Evolutionary conservation across 1,284 basidiomycete genomes (phyloP), one percentile per base, ranked within the genome.

Genomic region (Xerocomus amazonicus): DNA sequence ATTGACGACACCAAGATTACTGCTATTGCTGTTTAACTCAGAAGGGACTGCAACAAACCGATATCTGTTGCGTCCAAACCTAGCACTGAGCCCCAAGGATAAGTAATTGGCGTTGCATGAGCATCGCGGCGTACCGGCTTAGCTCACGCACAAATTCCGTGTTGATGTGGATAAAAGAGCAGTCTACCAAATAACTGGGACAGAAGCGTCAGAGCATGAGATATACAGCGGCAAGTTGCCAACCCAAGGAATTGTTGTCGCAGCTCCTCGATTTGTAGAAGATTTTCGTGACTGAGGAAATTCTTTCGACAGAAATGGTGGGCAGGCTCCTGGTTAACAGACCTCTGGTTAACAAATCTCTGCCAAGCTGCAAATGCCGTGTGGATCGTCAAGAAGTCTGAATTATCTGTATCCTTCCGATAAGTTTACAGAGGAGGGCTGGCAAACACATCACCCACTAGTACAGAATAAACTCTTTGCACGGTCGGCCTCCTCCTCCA

Each of bases 201-300:
- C 8, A 36, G 8, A 42, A 40, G 42, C n/a, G 40, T 59, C 45
- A 55, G 52, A 36, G 35, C 9, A 44, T 10, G 12, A 42, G 36
- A 26, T n/a, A 16, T 28, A 6, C 14, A 14, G 12, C 43, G 26
- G 31, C 35, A 38, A 5, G 17, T 26, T 23, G 27, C 72, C 56
- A 58, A 90, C 78, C 88, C 83, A 36, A 98, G 75, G 59, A 97
- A 89, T 67, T 98, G 96, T 62, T 97, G 93, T 6, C 96, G 84
- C 28, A 99, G 77, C 64, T 99, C 97, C 66, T 99, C 97, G 43
- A 99, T 97, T 67, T 97, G 93, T 67, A 93, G 85, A 50, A 99
- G 71, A 61, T 93, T 97, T 83, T 91, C 89, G 58, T 92, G 84
- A 57, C 92, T 96, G 33, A 98, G 74, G 65, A 84, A 97, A 68